phyloP scores from a whole-genome alignment of 441 rosid species.

The Daphne laureola region DNA sequence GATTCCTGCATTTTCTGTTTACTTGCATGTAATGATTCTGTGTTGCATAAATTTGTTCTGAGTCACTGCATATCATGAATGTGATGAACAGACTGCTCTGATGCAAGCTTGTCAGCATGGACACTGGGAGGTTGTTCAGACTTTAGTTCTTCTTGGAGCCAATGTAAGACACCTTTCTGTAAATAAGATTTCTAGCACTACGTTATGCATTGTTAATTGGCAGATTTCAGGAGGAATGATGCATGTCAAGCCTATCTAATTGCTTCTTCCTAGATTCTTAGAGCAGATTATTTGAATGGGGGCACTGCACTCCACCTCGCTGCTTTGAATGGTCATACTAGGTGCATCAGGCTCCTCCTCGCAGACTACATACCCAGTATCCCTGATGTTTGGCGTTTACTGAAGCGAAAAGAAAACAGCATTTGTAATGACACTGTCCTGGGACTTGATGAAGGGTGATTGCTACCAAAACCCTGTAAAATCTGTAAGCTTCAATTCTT shows the following conservation, averaged over 20 bases:
- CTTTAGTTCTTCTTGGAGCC: constrained; percentile 77
- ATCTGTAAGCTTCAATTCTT: constrained; percentile 5
- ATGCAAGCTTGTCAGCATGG: constrained; percentile 99
- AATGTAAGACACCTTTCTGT: constrained; percentile 42
- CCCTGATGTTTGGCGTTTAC: constrained; percentile 42
- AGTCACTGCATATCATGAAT: neutral
- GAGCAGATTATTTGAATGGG: constrained; percentile 84
- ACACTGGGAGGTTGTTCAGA: constrained; percentile 94
- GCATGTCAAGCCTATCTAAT: constrained; percentile 9
- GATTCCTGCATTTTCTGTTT: neutral
- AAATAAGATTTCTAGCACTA: neutral
- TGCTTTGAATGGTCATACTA: constrained; percentile 81
- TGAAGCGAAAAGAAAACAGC: constrained; percentile 26
- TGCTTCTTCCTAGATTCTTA: constrained; percentile 53
- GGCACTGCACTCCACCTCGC: constrained; percentile 94
- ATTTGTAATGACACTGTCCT: constrained; percentile 23
- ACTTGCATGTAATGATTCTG: neutral
- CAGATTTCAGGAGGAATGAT: constrained; percentile 9
- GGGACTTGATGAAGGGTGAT: constrained; percentile 56
- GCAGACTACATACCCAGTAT: constrained; percentile 76
- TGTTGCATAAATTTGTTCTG: constrained; percentile 4
- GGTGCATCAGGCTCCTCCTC: constrained; percentile 77
- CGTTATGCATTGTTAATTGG: neutral
- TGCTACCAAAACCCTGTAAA: constrained; percentile 1
- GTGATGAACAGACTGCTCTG: constrained; percentile 65